Evolutionary conservation across 495 filamentous ascomycete genomes (phyloP), one percentile per base, ranked within the genome.

Genomic region (Daldinia decipiens): DNA sequence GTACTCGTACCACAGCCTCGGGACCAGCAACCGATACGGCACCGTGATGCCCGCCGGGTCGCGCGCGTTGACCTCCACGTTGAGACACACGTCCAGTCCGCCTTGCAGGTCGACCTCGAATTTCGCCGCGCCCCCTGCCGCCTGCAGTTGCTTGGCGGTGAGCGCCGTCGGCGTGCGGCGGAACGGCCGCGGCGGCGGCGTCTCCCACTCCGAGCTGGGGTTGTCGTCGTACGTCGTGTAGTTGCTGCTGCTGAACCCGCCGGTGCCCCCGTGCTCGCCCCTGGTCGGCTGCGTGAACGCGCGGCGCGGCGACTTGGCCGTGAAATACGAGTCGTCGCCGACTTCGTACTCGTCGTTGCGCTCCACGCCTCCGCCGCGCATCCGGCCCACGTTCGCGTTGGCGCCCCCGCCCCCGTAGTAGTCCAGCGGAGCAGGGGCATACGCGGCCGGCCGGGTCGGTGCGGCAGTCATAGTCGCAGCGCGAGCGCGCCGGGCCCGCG

Each of bases 21-120:
- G 95, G 11, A 99, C 90, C 0, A 98, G 86, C 26, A 98, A 78
- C 21, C 94, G 85, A 77, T 99, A 99, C 32, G 93, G 91, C 50
- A 87, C 86, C 2, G 95, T 99, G 70, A 90, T 91, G n/a, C 95
- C 96, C 0, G 90, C 86, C 0, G 96, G 95, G 73, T 98, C 93
- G 63, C 87, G 86, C 29, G 91, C 87, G 70, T 88, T 92, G 69
- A 98, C 87, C 80, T 99, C 95, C 72, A 95, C 87, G 71, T 96
- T 95, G 29, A 99, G 78, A 9, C 86, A 89, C 29, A 99, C 88
- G 57, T 97, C 93, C 24, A 99, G 82, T 2, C 93, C 94, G 45
- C 89, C 89, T 67, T 92, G 82, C 0, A 97, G 83, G 68, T 96
- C 86, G 72, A 94, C 76, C 45, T 79, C 74, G 60, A 71, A 65